Evolutionary conservation across 164 flowering plant genomes (phyloP).

Genomic region (Aristolochia fimbriata): DNA sequence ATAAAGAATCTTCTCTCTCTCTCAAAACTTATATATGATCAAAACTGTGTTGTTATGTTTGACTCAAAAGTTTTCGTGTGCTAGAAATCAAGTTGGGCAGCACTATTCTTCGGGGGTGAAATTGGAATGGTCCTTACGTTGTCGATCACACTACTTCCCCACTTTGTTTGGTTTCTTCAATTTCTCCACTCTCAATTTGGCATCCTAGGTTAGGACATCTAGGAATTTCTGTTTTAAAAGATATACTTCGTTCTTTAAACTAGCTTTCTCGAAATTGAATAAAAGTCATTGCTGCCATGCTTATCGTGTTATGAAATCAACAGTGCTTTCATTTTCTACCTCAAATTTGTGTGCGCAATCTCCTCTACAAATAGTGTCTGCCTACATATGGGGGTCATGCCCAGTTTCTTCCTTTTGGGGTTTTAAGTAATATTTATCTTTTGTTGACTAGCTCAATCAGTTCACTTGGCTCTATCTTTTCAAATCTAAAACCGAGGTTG

Average conservation of each 20-base stretch:
- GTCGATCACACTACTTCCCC: not conserved
- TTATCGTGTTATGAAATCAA: not conserved
- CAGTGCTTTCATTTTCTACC: not conserved
- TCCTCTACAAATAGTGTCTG: not conserved
- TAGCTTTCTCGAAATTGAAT: not conserved
- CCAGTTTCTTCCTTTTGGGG: not conserved
- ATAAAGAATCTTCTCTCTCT: not conserved
- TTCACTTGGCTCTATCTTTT: not conserved
- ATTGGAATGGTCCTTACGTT: not conserved
- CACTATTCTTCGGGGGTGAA: not conserved
- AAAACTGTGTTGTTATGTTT: not conserved
- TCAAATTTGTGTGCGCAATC: not conserved
- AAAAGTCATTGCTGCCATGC: not conserved
- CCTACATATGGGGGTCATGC: constrained; percentile 3
- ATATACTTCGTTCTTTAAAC: no score
- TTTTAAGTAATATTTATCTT: not conserved
- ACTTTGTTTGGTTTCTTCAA: no score
- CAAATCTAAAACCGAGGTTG: not conserved
- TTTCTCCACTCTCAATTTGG: not conserved
- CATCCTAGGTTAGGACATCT: not conserved
- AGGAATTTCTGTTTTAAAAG: not conserved
- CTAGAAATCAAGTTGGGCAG: not conserved
- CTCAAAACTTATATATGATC: not conserved
- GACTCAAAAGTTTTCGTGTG: not conserved
- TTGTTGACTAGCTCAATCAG: not conserved